Conservation (phyloP, 345 rosid species). For the Brassica rapa region DNA sequence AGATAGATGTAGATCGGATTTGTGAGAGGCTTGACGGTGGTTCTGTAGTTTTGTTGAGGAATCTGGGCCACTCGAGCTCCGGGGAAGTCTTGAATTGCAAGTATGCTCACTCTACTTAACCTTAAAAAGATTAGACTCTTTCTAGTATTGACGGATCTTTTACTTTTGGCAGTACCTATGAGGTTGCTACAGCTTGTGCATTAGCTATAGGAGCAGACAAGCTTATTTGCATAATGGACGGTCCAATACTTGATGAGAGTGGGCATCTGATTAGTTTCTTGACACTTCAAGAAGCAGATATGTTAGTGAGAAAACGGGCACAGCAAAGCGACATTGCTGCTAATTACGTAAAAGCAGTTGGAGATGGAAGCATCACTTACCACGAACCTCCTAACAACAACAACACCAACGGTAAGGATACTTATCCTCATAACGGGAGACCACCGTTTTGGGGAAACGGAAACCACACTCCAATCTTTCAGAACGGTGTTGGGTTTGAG, state of each 20-base stretch:
- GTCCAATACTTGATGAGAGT: conserved; percentile 83
- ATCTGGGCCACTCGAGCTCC: conserved; percentile 89
- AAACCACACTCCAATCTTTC: conserved; percentile 51
- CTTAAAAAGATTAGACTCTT: neutral
- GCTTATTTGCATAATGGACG: conserved; percentile 89
- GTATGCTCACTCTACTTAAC: conserved; percentile 48
- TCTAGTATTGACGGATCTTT: neutral
- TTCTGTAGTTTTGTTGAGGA: conserved; percentile 78
- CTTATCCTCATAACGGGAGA: conserved; percentile 23
- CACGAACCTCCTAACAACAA: conserved; percentile 36
- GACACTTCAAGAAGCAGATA: conserved; percentile 90
- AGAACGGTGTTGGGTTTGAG: conserved; percentile 87
- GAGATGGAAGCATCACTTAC: conserved; percentile 38
- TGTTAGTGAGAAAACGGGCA: conserved; percentile 73
- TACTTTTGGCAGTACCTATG: conserved; percentile 72
- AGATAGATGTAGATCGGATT: conserved; percentile 80
- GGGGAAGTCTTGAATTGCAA: conserved; percentile 99
- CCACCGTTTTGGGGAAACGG: conserved; percentile 37
- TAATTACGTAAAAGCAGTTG: conserved; percentile 85
- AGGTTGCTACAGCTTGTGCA: conserved; percentile 99
- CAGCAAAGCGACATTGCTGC: conserved; percentile 93
- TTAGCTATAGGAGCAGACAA: conserved; percentile 92
- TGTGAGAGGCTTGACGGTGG: conserved; percentile 87
- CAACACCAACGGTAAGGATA: neutral
- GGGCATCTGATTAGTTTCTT: conserved; percentile 83